Evolutionary conservation across 441 rosid genomes (phyloP).

Genomic region (Metrosideros polymorpha): DNA sequence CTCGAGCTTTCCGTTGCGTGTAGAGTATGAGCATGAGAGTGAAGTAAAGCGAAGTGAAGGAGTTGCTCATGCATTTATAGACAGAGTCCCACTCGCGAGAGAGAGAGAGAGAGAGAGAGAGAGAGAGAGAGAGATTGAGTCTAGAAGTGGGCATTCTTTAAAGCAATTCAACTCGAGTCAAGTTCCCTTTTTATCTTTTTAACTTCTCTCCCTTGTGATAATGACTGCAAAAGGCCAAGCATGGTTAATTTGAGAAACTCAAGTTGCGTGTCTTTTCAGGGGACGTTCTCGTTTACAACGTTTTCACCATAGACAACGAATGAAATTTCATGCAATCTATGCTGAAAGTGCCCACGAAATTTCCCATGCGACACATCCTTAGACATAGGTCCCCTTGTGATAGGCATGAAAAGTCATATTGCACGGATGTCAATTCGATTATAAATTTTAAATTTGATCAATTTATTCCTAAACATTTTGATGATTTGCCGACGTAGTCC

Average conservation of each 20-base stretch:
- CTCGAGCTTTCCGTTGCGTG: not conserved
- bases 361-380: not conserved
- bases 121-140: slow-evolving; percentile 39
- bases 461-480: no score
- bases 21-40: not conserved
- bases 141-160: slow-evolving; percentile 53
- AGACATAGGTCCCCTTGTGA: not conserved
- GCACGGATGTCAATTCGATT: not conserved
- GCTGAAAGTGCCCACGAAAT: not conserved
- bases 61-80: slow-evolving; percentile 16
- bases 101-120: not conserved
- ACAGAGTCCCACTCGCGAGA: not conserved
- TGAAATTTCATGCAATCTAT: not conserved
- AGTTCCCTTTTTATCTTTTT: not conserved
- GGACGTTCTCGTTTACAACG: not conserved
- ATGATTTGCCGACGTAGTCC: rapidly evolving
- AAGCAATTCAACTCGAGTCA: slow-evolving; percentile 6
- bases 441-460: not conserved
- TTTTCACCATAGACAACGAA: not conserved
- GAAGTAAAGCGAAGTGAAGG: not conserved
- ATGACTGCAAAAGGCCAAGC: not conserved
- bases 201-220: not conserved
- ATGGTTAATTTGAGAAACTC: slow-evolving; percentile 1
- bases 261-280: not conserved
- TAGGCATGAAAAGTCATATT: no score